Evolutionary conservation across 352 stramenopile species (phyloP), one percentile per base, ranked within the genome.

Genomic region (Phytophthora sojae): DNA sequence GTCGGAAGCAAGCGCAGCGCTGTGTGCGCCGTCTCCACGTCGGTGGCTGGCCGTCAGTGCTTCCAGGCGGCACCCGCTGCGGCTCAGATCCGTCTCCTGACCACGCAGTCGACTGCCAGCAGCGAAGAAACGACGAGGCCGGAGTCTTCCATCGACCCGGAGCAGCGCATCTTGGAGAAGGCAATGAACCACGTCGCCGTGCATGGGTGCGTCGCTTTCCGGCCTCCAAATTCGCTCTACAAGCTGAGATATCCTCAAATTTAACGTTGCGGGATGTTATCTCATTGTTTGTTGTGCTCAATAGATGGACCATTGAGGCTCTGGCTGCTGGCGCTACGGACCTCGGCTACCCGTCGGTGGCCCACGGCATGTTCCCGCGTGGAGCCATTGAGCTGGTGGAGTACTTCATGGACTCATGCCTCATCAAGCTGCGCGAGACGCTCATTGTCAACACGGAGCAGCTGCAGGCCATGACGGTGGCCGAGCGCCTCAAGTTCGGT

Each of bases 401-500:
- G 58, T 92, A 83, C 71, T 96, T 94, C 60, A 96, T 96, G 89
- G 85, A 96, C 70, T 82, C 82, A 58, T 80, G 86, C 57, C 73
- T 86, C 61, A 59, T 79, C 57, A 69, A 91, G 57, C 75, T 93
- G 30, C 87, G 83, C n/a, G 64, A 79, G 39, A 84, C 77, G 69
- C 69, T 93, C n/a, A 79, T 87, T 59, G 64, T 63, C 19, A 83
- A 88, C 75, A 91, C 83, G 61, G 75, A 84, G 1, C 64, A 82
- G 67, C 71, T 94, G 42, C 86, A 93, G 64, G 62, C 60, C 26
- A 92, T 95, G 85, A 76, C 70, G 17, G 84, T 92, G 37, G 77
- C 86, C n/a, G 89, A 96, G 55, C 88, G 88, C 15, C 76, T 96
- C 64, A 95, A 95, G 73, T 92, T 92, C 61, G 88, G 86, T 8